These are phyloP conservation scores for Raffaelea deltoideospora DNA, from an alignment of 2,329 filamentous ascomycete genomes.

Conservation along the genomic window DNA sequence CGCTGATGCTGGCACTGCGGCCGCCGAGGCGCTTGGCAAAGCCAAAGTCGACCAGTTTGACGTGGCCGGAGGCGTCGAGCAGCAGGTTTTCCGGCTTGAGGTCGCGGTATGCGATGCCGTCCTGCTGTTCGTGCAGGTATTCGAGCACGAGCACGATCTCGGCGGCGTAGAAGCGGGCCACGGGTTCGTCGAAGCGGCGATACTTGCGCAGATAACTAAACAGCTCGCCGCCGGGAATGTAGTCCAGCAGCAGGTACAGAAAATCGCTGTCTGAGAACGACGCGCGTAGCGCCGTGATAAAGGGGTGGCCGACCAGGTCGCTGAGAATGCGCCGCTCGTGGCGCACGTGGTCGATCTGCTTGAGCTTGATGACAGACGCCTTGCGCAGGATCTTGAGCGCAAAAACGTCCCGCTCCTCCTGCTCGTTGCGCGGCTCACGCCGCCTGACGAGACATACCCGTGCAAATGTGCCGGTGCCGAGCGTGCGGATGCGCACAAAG, in stretches of 20 bases:
- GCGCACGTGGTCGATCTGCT: constrained; percentile 75
- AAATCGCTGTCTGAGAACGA: constrained; percentile 70
- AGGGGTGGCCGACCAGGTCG: constrained; percentile 65
- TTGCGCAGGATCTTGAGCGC: constrained; percentile 69
- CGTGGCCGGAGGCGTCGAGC: constrained; percentile 61
- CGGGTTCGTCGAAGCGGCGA: constrained; percentile 63
- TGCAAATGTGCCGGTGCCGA: constrained; percentile 65
- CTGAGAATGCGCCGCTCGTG: constrained; percentile 68
- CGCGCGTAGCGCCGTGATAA: constrained; percentile 64
- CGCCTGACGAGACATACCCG: constrained; percentile 65
- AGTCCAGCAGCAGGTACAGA: constrained; percentile 71
- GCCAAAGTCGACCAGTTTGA: constrained; percentile 74
- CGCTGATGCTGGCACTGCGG: constrained; percentile 16
- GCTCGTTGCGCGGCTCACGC: constrained; percentile 28
- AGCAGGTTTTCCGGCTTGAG: constrained; percentile 74
- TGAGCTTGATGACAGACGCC: constrained; percentile 60
- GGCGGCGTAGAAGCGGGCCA: constrained; percentile 67
- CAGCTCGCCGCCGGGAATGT: constrained; percentile 70
- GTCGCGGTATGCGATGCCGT: constrained; percentile 65
- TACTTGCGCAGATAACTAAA: constrained; percentile 70
- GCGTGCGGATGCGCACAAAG: constrained; percentile 59
- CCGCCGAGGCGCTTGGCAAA: constrained; percentile 66
- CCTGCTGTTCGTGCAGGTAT: constrained; percentile 64
- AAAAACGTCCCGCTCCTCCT: constrained; percentile 52
- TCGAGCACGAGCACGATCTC: constrained; percentile 74